Evolutionary conservation across 2,329 filamentous ascomycete species (phyloP).

Genomic region (Beauveria bassiana): DNA sequence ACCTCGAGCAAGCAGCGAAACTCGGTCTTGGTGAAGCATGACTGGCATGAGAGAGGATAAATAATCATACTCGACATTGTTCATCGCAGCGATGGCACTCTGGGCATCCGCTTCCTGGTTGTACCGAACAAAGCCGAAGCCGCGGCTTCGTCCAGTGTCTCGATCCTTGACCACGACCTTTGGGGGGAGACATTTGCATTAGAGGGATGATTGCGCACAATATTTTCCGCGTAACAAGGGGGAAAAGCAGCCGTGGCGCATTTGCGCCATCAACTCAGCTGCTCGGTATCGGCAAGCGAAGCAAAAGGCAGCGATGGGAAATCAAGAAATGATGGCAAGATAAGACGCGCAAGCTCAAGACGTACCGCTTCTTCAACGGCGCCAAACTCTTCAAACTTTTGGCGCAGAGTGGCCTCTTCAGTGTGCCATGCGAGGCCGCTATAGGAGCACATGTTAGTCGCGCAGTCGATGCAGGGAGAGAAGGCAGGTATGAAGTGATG

Average conservation of each 20-base stretch:
- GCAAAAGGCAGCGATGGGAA: background rate
- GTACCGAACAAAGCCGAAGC: constrained; percentile 95
- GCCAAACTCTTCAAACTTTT: constrained; percentile 91
- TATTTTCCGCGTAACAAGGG: background rate
- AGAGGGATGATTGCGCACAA: constrained; percentile 8
- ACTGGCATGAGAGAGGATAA: constrained; percentile 9
- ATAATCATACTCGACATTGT: constrained; percentile 73
- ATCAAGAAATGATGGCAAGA: constrained; percentile 2
- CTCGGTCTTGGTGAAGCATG: constrained; percentile 8
- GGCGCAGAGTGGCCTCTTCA: constrained; percentile 75
- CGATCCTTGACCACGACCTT: constrained; percentile 93
- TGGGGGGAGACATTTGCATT: constrained; percentile 4
- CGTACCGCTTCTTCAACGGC: constrained; percentile 90
- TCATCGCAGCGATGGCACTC: constrained; percentile 69
- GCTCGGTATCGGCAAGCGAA: background rate
- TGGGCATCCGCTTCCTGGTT: constrained; percentile 67
- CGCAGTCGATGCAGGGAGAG: background rate
- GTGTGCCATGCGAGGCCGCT: constrained; percentile 99
- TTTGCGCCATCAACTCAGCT: background rate
- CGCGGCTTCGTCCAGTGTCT: constrained; percentile 91
- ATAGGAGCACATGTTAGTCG: constrained; percentile 9
- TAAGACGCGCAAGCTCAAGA: constrained; percentile 22
- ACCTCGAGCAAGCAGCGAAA: constrained; percentile 10
- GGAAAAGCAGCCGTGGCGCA: background rate
- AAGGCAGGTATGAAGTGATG: constrained; percentile 7